Evolutionary conservation across 2,329 filamentous ascomycete genomes (phyloP).

Genomic region (Cytospora mali): DNA sequence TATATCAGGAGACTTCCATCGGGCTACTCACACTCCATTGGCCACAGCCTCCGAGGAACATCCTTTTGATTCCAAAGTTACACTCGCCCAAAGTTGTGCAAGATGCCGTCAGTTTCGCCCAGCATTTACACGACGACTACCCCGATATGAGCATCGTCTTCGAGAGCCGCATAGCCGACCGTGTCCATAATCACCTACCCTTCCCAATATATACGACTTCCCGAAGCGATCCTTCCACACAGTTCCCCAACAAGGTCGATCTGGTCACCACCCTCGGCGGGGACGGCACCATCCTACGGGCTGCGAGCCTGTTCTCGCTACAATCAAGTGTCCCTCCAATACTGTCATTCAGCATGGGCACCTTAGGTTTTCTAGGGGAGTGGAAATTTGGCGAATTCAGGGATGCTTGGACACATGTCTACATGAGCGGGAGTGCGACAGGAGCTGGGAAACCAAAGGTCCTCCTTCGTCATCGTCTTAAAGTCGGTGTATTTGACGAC

Average conservation of each 20-base stretch:
- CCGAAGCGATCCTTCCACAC: constrained; percentile 45
- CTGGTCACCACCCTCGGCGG: constrained; percentile 88
- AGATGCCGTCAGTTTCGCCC: constrained; percentile 59
- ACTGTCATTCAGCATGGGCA: constrained; percentile 95
- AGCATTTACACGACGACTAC: constrained; percentile 79
- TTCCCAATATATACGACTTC: constrained; percentile 73
- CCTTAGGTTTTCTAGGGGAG: constrained; percentile 90
- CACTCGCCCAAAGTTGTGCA: constrained; percentile 55
- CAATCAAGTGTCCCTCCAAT: constrained; percentile 83
- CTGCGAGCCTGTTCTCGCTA: constrained; percentile 83
- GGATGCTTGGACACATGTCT: constrained; percentile 87
- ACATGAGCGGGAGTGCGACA: constrained; percentile 68
- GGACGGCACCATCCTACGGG: constrained; percentile 87
- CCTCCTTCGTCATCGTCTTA: constrained; percentile 81
- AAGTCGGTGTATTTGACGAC: constrained; percentile 79
- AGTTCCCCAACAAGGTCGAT: constrained; percentile 79
- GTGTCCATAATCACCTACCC: constrained; percentile 69
- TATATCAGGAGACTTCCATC: constrained; percentile 60
- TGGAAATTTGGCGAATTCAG: constrained; percentile 97
- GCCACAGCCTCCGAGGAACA: constrained; percentile 57
- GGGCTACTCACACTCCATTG: constrained; percentile 59
- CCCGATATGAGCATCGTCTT: constrained; percentile 80
- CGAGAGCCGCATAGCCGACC: constrained; percentile 72
- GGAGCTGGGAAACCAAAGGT: constrained; percentile 69
- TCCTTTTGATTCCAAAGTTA: constrained; percentile 62